phyloP scores from a whole-genome alignment of 2,329 filamentous ascomycete genomes.

The Thyridium curvatum region DNA sequence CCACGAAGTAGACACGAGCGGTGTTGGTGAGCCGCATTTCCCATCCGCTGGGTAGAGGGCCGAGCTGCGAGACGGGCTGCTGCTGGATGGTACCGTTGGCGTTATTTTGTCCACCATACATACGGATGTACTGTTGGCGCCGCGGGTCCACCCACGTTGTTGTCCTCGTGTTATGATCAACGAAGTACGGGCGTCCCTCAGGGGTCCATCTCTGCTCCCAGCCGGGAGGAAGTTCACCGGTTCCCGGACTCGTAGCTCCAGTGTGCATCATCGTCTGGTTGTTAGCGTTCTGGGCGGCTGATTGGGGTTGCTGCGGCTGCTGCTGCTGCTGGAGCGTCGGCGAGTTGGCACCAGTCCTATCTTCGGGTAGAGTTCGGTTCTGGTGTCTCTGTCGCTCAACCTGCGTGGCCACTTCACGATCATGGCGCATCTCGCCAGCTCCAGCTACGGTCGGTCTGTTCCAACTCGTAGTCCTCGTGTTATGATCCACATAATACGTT shows the following conservation, averaged over 20 bases:
- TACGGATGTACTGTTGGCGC: constrained; percentile 94
- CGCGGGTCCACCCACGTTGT: constrained; percentile 98
- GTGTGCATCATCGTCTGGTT: constrained; percentile 88
- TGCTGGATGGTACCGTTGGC: constrained; percentile 87
- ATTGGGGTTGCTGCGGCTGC: constrained; percentile 38
- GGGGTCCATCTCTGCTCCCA: constrained; percentile 97
- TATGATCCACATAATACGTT: constrained; percentile 98
- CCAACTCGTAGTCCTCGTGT: constrained; percentile 95
- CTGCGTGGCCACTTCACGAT: constrained; percentile 85
- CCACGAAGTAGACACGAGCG: constrained; percentile 95
- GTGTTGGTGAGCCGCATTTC: constrained; percentile 99
- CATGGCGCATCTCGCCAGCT: constrained; percentile 67
- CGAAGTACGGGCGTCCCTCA: constrained; percentile 92
- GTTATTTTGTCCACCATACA: constrained; percentile 87
- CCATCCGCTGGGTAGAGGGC: constrained; percentile 93
- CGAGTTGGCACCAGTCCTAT: constrained; percentile 88
- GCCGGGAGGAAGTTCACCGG: constrained; percentile 86
- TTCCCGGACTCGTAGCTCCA: constrained; percentile 87
- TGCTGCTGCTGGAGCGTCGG: constrained; percentile 62
- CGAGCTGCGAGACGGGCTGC: constrained; percentile 93
- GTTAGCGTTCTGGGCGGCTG: constrained; percentile 35
- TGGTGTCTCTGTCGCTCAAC: constrained; percentile 90
- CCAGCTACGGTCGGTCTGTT: constrained; percentile 78
- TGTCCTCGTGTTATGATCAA: constrained; percentile 96
- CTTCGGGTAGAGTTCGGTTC: constrained; percentile 91